These are phyloP conservation scores for Trichoderma asperelloides DNA, from an alignment of 495 filamentous ascomycete species.

Conservation along the genomic window DNA sequence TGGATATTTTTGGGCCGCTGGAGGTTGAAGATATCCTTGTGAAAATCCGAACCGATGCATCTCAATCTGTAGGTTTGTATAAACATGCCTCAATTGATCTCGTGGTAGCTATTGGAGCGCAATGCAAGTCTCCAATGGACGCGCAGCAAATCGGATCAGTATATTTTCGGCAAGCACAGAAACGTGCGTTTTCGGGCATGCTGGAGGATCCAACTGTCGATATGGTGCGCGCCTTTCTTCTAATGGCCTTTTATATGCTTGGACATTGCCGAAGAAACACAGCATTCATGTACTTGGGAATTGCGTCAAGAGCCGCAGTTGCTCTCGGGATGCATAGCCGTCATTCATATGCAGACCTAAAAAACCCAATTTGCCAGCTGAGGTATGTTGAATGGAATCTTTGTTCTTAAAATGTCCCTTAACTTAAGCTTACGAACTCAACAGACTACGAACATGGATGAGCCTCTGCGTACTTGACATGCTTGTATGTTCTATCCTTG, in stretches of 20 bases:
- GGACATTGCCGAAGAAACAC: slow-evolving; percentile 39
- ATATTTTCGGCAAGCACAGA: slow-evolving; percentile 27
- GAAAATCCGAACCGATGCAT: background rate
- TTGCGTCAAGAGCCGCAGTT: slow-evolving; percentile 34
- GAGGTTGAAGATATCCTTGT: slow-evolving; percentile 5
- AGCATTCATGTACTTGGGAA: slow-evolving; percentile 41
- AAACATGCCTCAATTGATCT: slow-evolving; percentile 39
- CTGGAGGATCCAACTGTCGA: slow-evolving; percentile 14
- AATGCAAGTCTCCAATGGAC: slow-evolving; percentile 30
- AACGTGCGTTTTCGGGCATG: slow-evolving; percentile 13
- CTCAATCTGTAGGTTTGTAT: slow-evolving; percentile 22
- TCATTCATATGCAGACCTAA: slow-evolving; percentile 12
- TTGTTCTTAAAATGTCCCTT: background rate
- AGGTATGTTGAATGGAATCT: background rate
- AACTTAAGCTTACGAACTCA: background rate
- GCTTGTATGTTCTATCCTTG: slow-evolving; percentile 29
- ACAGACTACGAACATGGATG: slow-evolving; percentile 32
- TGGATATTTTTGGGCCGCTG: slow-evolving; percentile 9
- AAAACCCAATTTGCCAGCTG: background rate
- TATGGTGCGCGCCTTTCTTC: slow-evolving; percentile 30
- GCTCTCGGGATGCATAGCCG: slow-evolving; percentile 33
- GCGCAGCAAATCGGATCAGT: slow-evolving; percentile 12
- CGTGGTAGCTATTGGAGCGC: slow-evolving; percentile 33
- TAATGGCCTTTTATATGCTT: slow-evolving; percentile 41
- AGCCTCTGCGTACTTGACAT: slow-evolving; percentile 38